Conservation (phyloP, 305 asterid genomes). For the Fraxinus latifolia region DNA sequence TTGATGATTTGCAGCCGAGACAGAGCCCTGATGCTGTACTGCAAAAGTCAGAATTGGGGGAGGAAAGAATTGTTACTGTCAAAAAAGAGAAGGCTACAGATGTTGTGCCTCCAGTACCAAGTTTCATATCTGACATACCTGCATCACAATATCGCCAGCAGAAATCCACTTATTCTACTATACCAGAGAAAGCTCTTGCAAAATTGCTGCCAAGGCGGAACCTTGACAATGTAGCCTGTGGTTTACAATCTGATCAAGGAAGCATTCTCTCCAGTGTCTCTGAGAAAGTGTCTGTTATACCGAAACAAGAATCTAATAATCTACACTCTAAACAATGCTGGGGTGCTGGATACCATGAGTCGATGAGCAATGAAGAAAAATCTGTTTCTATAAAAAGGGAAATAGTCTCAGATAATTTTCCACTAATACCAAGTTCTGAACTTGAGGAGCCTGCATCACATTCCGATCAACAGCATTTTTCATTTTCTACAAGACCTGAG, state of each 20-base stretch:
- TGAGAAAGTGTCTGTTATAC: constrained; percentile 5
- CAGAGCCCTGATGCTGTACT: constrained; percentile 25
- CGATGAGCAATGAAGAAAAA: constrained; percentile 21
- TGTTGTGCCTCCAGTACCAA: constrained; percentile 21
- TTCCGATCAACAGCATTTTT: constrained; percentile 23
- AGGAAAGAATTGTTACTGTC: constrained; percentile 7
- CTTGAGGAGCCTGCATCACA: background rate
- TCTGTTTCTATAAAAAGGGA: constrained; percentile 21
- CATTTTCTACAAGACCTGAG: constrained; percentile 44
- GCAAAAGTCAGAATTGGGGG: constrained; percentile 17
- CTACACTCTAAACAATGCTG: constrained; percentile 14
- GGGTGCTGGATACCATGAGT: constrained; percentile 21
- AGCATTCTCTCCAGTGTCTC: background rate
- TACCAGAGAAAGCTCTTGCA: constrained; percentile 4
- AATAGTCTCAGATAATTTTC: constrained; percentile 25
- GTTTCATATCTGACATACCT: constrained; percentile 21
- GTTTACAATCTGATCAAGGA: constrained; percentile 28
- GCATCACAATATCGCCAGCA: constrained; percentile 17
- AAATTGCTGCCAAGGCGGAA: constrained; percentile 41
- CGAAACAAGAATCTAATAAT: background rate
- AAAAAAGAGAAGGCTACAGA: constrained; percentile 20
- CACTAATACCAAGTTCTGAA: constrained; percentile 31
- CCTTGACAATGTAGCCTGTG: constrained; percentile 23
- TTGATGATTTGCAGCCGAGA: constrained; percentile 21
- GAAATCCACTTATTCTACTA: constrained; percentile 11